Evolutionary conservation across 192 early-diverging fungal species (phyloP).

Genomic region (Oehlia diaphana): DNA sequence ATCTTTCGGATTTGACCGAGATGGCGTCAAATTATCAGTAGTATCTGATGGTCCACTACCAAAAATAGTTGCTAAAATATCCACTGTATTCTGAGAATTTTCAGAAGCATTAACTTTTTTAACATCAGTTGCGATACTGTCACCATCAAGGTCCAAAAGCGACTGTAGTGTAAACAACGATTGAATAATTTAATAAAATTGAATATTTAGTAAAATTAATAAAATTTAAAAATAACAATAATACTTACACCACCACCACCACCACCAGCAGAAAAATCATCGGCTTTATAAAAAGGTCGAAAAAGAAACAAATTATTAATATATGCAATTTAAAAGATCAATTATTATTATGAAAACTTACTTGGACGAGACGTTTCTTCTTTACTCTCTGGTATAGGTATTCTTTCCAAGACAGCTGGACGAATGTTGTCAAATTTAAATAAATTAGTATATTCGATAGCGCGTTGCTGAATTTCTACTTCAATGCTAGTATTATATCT

Average conservation of each 20-base stretch:
- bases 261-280: not conserved
- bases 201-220: too few species aligned
- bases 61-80: slow-evolving; percentile 78
- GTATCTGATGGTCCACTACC: slow-evolving; percentile 51
- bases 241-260: not conserved
- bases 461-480: slow-evolving; percentile 93
- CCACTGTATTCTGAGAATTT: slow-evolving; percentile 35
- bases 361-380: slow-evolving; percentile 33
- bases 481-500: slow-evolving; percentile 72
- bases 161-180: slow-evolving; percentile 32
- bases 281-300: not conserved
- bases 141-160: slow-evolving; percentile 74
- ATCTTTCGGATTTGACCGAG: slow-evolving; percentile 11
- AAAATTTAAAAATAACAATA: not conserved
- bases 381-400: slow-evolving; percentile 81
- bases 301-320: not conserved
- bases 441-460: slow-evolving; percentile 85
- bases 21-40: slow-evolving; percentile 33
- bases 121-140: slow-evolving; percentile 13
- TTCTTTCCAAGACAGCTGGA: slow-evolving; percentile 84
- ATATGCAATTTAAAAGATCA: not conserved
- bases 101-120: not conserved
- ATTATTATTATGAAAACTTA: slow-evolving; percentile 14
- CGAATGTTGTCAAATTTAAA: slow-evolving; percentile 74
- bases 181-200: not conserved